Evolutionary conservation across 2,329 filamentous ascomycete genomes (phyloP).

Genomic region (Paracoccidioides lutzii): DNA sequence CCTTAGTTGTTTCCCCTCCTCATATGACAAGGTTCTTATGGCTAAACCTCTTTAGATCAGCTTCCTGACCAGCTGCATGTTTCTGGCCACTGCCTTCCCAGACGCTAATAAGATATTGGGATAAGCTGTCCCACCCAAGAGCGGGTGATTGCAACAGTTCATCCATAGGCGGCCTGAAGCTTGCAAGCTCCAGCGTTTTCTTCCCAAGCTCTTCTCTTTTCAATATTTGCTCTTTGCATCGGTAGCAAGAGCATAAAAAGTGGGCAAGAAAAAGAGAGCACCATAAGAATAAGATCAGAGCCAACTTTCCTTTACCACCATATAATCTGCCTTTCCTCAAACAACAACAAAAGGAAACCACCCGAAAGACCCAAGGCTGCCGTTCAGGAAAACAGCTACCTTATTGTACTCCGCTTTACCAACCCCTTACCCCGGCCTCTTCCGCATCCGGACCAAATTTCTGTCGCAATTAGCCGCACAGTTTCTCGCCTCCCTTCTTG

Average conservation of each 20-base stretch:
- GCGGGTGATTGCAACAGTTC: constrained; percentile 11
- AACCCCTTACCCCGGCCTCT: not conserved
- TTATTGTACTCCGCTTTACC: not conserved
- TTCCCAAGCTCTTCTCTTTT: not conserved
- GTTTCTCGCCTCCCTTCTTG: not conserved
- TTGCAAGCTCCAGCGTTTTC: not conserved
- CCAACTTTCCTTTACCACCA: not conserved
- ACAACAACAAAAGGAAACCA: constrained; percentile 1
- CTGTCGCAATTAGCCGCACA: not conserved
- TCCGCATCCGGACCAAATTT: constrained; percentile 1
- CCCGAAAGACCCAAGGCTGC: not conserved
- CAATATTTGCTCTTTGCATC: not conserved
- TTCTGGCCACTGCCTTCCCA: constrained; percentile 3
- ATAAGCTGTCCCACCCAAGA: constrained; percentile 1
- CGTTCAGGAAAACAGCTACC: constrained; percentile 1
- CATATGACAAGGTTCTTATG: not conserved
- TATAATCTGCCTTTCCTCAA: constrained; percentile 1
- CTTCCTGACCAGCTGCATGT: constrained; percentile 7
- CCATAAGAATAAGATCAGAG: not conserved
- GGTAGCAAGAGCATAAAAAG: not conserved
- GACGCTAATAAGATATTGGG: constrained; percentile 1
- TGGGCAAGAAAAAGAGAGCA: not conserved
- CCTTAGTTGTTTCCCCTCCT: not conserved
- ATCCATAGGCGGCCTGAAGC: constrained; percentile 7
- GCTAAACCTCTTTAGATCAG: not conserved